A percentile compares a stretch with the other conserved stretches of the same genome.
phyloP scores from a whole-genome alignment of 192 early-diverging fungal species.

The Coemansia sp. region DNA sequence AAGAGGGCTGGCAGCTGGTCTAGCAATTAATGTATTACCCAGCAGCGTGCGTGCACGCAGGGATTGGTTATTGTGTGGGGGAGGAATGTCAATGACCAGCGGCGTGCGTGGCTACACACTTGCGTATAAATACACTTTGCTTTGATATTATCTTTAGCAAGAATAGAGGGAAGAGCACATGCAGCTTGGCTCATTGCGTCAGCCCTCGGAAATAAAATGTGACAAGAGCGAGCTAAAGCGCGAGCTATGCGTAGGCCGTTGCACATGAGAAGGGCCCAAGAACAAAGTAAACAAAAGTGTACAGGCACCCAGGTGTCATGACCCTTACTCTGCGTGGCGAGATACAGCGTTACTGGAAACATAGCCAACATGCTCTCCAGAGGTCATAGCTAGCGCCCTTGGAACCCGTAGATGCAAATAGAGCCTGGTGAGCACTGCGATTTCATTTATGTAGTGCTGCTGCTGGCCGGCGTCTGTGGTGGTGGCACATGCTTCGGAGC shows the following conservation, averaged over 20 bases:
- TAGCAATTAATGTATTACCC: neutral
- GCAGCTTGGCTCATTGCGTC: neutral
- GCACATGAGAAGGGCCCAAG: neutral
- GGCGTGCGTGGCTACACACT: neutral
- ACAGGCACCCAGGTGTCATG: neutral
- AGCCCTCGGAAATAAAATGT: neutral
- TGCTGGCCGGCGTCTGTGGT: neutral
- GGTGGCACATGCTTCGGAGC: neutral
- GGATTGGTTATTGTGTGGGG: neutral
- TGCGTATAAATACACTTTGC: neutral
- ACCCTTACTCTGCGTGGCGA: neutral
- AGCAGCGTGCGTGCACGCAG: neutral
- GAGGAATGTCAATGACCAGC: neutral
- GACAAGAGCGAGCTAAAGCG: neutral
- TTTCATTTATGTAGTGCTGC: slow-evolving; percentile 5
- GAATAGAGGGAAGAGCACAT: neutral
- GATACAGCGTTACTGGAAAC: slow-evolving; percentile 1
- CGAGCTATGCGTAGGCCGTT: neutral
- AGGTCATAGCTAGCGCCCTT: neutral
- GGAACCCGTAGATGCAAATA: neutral
- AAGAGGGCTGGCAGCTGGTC: neutral
- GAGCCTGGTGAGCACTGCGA: neutral
- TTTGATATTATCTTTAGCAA: neutral
- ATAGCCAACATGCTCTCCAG: neutral
- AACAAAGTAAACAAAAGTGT: neutral